phyloP scores from a whole-genome alignment of 2,329 filamentous ascomycete species.

The Paraphaeosphaeria minitans region DNA sequence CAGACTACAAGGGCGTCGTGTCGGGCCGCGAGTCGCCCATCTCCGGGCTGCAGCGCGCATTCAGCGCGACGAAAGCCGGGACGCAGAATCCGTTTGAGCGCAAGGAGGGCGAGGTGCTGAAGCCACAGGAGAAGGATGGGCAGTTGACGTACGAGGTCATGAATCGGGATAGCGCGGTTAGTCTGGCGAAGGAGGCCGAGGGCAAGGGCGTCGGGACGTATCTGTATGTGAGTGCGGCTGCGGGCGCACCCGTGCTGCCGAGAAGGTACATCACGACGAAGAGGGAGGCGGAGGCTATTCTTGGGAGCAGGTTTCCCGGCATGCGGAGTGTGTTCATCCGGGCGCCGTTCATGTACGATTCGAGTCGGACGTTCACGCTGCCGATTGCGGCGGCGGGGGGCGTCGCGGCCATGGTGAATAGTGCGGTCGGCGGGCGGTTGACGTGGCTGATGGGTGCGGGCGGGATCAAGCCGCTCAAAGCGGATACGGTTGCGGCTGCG shows the following conservation, averaged over 20 bases:
- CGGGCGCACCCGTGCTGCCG: conserved; percentile 82
- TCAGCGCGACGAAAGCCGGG: conserved; percentile 67
- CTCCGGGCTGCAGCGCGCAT: conserved; percentile 76
- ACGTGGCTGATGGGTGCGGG: conserved; percentile 79
- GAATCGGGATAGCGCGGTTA: conserved; percentile 89
- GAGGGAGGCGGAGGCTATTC: conserved; percentile 81
- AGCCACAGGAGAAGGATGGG: conserved; percentile 68
- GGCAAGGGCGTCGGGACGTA: conserved; percentile 70
- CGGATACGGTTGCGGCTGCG: conserved; percentile 84
- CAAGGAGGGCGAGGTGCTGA: conserved; percentile 62
- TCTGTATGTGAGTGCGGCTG: conserved; percentile 87
- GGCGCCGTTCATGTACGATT: conserved; percentile 88
- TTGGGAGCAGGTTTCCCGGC: conserved; percentile 71
- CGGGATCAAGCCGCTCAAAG: conserved; percentile 84
- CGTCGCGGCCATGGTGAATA: conserved; percentile 77
- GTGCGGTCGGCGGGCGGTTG: conserved; percentile 74
- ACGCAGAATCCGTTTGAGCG: conserved; percentile 73
- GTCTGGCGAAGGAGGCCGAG: conserved; percentile 77
- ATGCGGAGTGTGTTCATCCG: conserved; percentile 84
- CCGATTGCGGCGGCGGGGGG: conserved; percentile 81
- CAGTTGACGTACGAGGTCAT: conserved; percentile 96
- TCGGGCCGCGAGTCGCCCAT: conserved; percentile 83
- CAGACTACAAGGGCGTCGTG: conserved; percentile 94
- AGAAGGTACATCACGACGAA: conserved; percentile 88
- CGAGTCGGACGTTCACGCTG: conserved; percentile 78